These are phyloP conservation scores for Blastomyces parvus DNA, from an alignment of 2,329 filamentous ascomycete genomes.

Conservation along the genomic window DNA sequence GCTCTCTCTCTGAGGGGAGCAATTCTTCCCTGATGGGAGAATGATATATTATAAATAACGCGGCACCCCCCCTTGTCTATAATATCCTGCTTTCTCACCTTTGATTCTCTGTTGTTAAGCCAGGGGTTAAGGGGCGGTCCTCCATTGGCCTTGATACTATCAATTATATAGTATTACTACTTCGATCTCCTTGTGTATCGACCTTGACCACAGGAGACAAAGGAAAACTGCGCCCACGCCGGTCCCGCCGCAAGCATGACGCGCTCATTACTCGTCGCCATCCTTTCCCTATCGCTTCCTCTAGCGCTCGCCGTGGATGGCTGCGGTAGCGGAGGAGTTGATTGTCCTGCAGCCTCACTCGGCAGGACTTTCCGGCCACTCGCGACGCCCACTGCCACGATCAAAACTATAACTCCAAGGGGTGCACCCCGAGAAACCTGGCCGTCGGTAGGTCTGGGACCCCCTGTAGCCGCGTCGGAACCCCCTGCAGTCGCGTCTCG, in stretches of 20 bases:
- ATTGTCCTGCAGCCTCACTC: not conserved
- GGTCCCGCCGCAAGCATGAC: not conserved
- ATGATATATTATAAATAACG: not conserved
- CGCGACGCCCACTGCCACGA: not conserved
- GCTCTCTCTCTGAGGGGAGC: not conserved
- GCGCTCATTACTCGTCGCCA: not conserved
- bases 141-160: not conserved
- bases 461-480: not conserved
- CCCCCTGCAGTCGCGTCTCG: not conserved
- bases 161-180: not conserved
- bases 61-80: not conserved
- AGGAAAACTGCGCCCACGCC: not conserved
- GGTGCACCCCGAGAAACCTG: not conserved
- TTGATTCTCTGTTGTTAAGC: not conserved
- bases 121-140: not conserved
- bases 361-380: not conserved
- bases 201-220: not conserved
- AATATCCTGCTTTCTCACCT: not conserved
- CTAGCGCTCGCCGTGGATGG: not conserved
- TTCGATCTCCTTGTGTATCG: not conserved
- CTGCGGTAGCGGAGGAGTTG: not conserved
- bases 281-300: not conserved
- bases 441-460: not conserved
- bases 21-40: not conserved
- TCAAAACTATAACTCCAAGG: not conserved